Conservation (phyloP, 345 rosid genomes). For the Durio zibethinus region DNA sequence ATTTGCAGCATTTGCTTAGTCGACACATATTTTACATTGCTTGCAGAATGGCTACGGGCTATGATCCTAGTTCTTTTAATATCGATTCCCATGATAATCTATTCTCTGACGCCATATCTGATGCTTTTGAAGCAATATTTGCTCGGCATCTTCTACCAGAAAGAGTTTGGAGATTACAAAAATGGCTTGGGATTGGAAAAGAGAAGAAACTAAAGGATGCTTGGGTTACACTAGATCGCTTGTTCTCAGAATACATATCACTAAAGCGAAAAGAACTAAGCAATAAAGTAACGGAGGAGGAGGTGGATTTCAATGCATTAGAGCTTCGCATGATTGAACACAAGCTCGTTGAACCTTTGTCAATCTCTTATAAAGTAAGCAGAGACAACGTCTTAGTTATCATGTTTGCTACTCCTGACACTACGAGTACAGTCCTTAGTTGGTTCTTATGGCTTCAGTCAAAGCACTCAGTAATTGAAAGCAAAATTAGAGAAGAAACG, state of each 20-base stretch:
- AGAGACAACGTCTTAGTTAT: constrained; percentile 4
- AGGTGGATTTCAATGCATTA: neutral
- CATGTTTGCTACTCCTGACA: constrained; percentile 7
- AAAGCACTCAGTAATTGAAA: neutral
- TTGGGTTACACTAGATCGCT: neutral
- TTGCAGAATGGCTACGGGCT: constrained; percentile 16
- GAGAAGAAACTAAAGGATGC: neutral
- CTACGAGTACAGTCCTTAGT: neutral
- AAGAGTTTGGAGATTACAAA: constrained; percentile 3
- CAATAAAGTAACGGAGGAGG: neutral
- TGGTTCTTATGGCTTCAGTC: neutral
- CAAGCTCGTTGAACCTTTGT: constrained; percentile 2
- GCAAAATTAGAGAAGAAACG: neutral
- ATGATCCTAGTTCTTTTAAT: neutral
- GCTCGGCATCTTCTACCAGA: neutral
- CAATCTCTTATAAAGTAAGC: neutral
- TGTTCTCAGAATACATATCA: neutral
- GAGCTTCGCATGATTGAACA: constrained; percentile 6
- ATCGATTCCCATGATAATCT: constrained; percentile 8
- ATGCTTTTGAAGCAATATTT: constrained; percentile 4
- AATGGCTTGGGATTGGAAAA: neutral
- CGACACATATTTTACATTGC: constrained; percentile 9
- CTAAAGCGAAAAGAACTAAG: neutral
- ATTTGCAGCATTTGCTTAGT: constrained; percentile 25
- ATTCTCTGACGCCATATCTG: neutral